Evolutionary conservation across 805 yeast species (phyloP).

Genomic region (Metschnikowia kofuensis): DNA sequence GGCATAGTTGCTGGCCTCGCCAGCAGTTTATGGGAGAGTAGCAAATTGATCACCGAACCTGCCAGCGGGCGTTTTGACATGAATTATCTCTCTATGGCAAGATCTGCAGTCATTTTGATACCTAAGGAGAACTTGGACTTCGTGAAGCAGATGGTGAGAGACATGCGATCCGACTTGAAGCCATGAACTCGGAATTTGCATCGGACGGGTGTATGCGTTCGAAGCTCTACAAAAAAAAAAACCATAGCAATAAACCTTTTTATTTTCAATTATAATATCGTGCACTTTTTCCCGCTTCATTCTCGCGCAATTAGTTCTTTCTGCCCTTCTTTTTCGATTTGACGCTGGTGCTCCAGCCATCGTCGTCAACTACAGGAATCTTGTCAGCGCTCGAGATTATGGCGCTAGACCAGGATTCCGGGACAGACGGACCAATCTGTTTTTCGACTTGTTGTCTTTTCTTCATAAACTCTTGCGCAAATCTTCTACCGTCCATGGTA

Average conservation of each 20-base stretch:
- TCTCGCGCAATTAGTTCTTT: constrained; percentile 16
- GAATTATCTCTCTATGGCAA: constrained; percentile 60
- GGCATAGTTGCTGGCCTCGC: constrained; percentile 71
- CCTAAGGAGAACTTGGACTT: constrained; percentile 46
- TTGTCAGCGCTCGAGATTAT: constrained; percentile 44
- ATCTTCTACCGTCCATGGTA: constrained; percentile 91
- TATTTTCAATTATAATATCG: too few species aligned
- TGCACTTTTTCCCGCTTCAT: too few species aligned
- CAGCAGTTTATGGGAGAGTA: constrained; percentile 39
- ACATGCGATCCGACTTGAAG: constrained; percentile 2
- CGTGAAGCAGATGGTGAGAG: constrained; percentile 22
- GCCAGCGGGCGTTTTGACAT: constrained; percentile 39
- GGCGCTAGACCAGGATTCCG: constrained; percentile 72
- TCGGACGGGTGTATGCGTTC: too few species aligned
- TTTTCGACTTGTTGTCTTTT: constrained; percentile 73
- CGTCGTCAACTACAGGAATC: constrained; percentile 38
- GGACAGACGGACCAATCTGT: constrained; percentile 37
- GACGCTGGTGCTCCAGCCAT: constrained; percentile 45
- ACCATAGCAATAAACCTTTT: too few species aligned
- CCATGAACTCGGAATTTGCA: not conserved
- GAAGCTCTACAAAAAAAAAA: too few species aligned
- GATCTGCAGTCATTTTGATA: constrained; percentile 57
- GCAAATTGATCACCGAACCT: constrained; percentile 15
- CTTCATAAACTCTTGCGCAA: constrained; percentile 85
- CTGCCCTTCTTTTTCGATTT: constrained; percentile 40